These are phyloP conservation scores for Thalassiosira livingstoniorum DNA, from an alignment of 352 stramenopile genomes.

Conservation along the genomic window DNA sequence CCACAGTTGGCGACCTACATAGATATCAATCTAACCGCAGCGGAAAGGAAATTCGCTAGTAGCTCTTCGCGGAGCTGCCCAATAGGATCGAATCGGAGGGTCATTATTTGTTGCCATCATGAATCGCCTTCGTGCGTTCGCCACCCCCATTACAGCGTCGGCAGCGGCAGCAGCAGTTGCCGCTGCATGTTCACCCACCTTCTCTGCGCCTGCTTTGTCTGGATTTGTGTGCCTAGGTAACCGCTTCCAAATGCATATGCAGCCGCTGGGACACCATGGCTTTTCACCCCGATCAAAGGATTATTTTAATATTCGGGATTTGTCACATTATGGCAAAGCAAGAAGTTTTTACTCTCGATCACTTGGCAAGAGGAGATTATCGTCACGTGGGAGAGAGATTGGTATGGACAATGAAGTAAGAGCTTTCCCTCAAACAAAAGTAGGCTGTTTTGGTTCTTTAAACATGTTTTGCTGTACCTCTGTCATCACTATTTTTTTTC, in stretches of 20 bases:
- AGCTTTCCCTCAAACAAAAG: not conserved
- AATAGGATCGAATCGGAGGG: too few species aligned
- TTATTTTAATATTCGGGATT: not conserved
- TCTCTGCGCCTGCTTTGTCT: not conserved
- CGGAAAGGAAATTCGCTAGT: too few species aligned
- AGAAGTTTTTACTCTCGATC: not conserved
- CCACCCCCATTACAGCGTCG: not conserved
- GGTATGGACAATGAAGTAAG: not conserved
- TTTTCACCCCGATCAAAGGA: not conserved
- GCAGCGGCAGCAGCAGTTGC: not conserved
- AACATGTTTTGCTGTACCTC: too few species aligned
- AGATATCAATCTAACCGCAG: too few species aligned
- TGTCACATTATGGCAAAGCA: not conserved
- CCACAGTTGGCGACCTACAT: too few species aligned
- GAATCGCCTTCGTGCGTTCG: not conserved
- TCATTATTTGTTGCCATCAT: not conserved
- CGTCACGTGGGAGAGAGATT: not conserved
- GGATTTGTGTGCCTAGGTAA: not conserved
- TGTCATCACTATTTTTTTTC: not conserved
- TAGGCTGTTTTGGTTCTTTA: too few species aligned
- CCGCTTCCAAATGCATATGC: not conserved
- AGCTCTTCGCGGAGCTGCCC: too few species aligned
- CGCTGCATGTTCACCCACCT: not conserved
- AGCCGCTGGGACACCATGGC: not conserved
- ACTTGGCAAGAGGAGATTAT: not conserved